Evolutionary conservation across 1,139 yeast genomes (phyloP).

Genomic region (Suhomyces chickasaworum): DNA sequence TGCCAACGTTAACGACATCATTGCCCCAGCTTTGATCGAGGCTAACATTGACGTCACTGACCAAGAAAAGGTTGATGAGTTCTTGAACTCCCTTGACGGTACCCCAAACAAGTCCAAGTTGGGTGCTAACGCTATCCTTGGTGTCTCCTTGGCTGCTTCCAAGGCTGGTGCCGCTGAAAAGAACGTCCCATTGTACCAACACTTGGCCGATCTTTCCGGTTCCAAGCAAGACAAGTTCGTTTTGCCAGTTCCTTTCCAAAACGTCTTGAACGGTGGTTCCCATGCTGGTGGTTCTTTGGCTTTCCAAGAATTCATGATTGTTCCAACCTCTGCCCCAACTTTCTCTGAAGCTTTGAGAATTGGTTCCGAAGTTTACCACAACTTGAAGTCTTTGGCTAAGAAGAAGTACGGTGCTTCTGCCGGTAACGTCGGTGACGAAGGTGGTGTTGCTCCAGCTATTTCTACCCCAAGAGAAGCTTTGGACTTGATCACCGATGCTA

Average conservation of each 20-base stretch:
- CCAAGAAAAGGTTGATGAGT: conserved; percentile 79
- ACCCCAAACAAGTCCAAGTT: conserved; percentile 91
- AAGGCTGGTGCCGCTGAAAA: conserved; percentile 95
- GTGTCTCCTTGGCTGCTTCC: conserved; percentile 91
- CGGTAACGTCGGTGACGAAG: conserved; percentile 99
- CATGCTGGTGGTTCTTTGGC: conserved; percentile 99
- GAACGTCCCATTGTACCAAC: conserved; percentile 82
- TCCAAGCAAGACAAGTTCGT: conserved; percentile 63
- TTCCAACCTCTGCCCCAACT: conserved; percentile 82
- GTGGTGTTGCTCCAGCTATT: conserved; percentile 99
- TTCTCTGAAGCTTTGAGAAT: conserved; percentile 94
- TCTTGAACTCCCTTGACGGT: conserved; percentile 80
- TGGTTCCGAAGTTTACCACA: conserved; percentile 96
- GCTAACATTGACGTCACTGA: conserved; percentile 74
- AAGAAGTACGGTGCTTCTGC: conserved; percentile 94
- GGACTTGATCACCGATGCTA: conserved; percentile 85
- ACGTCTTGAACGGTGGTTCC: conserved; percentile 97
- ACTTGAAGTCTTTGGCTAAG: conserved; percentile 86
- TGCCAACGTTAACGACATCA: conserved; percentile 82
- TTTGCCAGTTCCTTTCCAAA: conserved; percentile 95
- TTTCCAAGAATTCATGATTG: conserved; percentile 98
- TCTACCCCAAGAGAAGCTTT: conserved; percentile 92
- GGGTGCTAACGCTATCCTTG: conserved; percentile 95
- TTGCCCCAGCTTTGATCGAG: conserved; percentile 84
- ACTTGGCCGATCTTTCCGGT: conserved; percentile 72